Percentiles rank a stretch among this genome's conserved stretches.
These are phyloP conservation scores for Pseudotsuga menziesii DNA, from an alignment of 75 land plant genomes.

Conservation along the genomic window DNA sequence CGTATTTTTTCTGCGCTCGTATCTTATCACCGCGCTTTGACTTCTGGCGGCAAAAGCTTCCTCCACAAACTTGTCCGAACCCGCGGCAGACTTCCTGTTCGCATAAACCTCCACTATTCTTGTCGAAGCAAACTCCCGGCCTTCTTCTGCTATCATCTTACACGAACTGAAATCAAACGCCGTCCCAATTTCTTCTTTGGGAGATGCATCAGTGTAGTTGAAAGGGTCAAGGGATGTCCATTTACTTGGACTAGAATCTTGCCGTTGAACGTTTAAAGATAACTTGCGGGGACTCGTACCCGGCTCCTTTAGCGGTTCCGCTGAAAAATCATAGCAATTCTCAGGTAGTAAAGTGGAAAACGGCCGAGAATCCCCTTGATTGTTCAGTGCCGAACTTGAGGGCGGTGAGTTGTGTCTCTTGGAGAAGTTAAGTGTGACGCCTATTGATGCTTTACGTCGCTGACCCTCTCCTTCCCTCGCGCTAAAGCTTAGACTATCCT, in stretches of 20 bases:
- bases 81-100: neutral
- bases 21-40: neutral
- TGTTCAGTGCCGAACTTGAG: neutral
- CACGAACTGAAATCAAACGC: no score
- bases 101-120: neutral
- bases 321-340: neutral
- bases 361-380: neutral
- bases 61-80: slow-evolving; percentile 6
- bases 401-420: neutral
- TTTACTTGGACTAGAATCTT: neutral
- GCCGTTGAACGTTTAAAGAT: neutral
- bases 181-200: neutral
- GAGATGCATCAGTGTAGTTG: neutral
- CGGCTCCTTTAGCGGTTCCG: neutral
- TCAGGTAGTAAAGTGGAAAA: neutral
- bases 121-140: neutral
- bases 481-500: slow-evolving; percentile 3
- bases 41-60: slow-evolving; percentile 15
- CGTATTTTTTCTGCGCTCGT: slow-evolving; percentile 1
- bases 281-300: neutral
- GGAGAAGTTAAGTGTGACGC: neutral
- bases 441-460: neutral
- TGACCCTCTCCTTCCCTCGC: neutral
- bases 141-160: neutral
- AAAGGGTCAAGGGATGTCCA: neutral